Conservation (phyloP, 768 basidiomycete species). For the Sarcodon aspratus region DNA sequence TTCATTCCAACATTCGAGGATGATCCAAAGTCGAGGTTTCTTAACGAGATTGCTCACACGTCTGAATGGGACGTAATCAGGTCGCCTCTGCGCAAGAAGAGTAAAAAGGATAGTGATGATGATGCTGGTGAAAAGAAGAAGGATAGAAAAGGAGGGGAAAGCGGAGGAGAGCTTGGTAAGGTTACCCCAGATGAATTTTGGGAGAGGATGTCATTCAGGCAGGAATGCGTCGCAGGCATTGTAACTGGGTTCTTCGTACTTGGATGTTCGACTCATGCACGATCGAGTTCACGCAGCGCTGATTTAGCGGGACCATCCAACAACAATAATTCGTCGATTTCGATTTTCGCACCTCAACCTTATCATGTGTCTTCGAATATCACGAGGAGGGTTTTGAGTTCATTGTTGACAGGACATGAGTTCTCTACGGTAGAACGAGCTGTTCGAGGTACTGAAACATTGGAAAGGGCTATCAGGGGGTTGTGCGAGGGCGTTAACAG, state of each 20-base stretch:
- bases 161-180: slow-evolving; percentile 39
- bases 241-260: slow-evolving; percentile 91
- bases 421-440: slow-evolving; percentile 61
- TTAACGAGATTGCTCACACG: slow-evolving; percentile 81
- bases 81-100: slow-evolving; percentile 46
- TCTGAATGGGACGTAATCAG: slow-evolving; percentile 45
- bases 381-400: slow-evolving; percentile 56
- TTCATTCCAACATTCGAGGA: slow-evolving; percentile 91
- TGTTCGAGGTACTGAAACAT: slow-evolving; percentile 54
- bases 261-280: too few relatives aligned
- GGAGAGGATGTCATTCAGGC: slow-evolving; percentile 94
- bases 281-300: too few relatives aligned
- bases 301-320: background rate
- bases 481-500: slow-evolving; percentile 52
- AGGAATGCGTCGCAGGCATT: slow-evolving; percentile 86
- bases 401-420: slow-evolving; percentile 65
- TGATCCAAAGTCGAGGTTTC: slow-evolving; percentile 89
- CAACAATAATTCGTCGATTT: slow-evolving; percentile 14
- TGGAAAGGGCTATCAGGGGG: slow-evolving; percentile 58
- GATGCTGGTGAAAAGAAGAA: slow-evolving; percentile 14
- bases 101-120: slow-evolving; percentile 8
- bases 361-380: slow-evolving; percentile 59
- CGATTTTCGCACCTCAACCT: slow-evolving; percentile 36
- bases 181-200: slow-evolving; percentile 80
- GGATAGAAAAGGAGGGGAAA: slow-evolving; percentile 12